Conservation (phyloP, 1,139 yeast genomes). For the Kodamaea sp. region DNA sequence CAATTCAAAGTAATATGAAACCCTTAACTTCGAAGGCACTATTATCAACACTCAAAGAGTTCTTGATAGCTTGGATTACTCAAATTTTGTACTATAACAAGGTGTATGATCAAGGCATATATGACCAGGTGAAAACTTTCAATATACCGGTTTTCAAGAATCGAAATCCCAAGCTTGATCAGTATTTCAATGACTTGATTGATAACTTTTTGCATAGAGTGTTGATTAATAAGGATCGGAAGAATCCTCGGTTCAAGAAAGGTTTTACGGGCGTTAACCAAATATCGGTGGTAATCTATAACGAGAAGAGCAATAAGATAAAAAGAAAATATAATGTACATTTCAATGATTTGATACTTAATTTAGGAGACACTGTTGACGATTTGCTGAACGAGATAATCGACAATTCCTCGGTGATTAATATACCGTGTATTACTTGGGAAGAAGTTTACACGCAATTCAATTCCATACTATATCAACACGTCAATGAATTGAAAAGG, state of each 20-base stretch:
- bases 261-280: constrained; percentile 18
- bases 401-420: constrained; percentile 20
- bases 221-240: constrained; percentile 3
- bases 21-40: constrained; percentile 31
- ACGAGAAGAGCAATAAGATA: constrained; percentile 20
- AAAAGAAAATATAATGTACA: constrained; percentile 28
- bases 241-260: constrained; percentile 1
- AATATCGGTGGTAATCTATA: constrained; percentile 27
- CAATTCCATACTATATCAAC: constrained; percentile 31
- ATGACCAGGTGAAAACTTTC: constrained; percentile 37
- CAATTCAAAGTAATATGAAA: too few species aligned
- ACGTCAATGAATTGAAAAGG: constrained; percentile 28
- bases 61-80: constrained; percentile 43
- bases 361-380: constrained; percentile 18
- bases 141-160: constrained; percentile 39
- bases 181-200: constrained; percentile 35
- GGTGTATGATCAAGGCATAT: constrained; percentile 46
- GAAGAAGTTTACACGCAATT: constrained; percentile 34
- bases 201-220: constrained; percentile 22
- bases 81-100: constrained; percentile 47
- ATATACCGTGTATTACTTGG: constrained; percentile 34
- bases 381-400: constrained; percentile 7
- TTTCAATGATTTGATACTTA: constrained; percentile 26
- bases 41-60: constrained; percentile 37
- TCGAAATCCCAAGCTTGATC: constrained; percentile 45